Conservation (phyloP, 805 yeast genomes). For the Yamadazyma tumulicola region DNA sequence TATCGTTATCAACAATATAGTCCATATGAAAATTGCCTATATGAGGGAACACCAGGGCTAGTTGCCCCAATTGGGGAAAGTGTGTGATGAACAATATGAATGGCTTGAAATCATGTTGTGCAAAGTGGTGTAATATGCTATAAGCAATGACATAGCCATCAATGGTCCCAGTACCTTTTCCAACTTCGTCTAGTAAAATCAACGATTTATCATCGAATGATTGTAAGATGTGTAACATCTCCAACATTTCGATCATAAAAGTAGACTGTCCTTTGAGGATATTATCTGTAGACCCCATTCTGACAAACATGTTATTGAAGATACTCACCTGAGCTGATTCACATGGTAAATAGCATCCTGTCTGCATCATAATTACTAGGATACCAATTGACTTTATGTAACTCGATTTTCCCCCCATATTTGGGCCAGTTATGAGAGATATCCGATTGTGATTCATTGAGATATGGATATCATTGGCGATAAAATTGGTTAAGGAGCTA, state of each 20-base stretch:
- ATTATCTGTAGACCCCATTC: constrained; percentile 86
- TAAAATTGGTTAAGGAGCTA: constrained; percentile 51
- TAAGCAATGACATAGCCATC: constrained; percentile 86
- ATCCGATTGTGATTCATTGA: constrained; percentile 43
- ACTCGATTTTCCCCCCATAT: constrained; percentile 86
- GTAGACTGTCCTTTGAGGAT: constrained; percentile 75
- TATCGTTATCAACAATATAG: constrained; percentile 34
- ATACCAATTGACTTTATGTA: constrained; percentile 73
- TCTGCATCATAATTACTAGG: constrained; percentile 67
- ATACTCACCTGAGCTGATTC: constrained; percentile 56
- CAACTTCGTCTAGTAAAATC: constrained; percentile 71
- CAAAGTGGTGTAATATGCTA: constrained; percentile 61
- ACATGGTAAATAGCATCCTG: constrained; percentile 77
- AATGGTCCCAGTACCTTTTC: constrained; percentile 67
- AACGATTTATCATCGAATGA: constrained; percentile 54
- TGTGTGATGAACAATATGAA: constrained; percentile 81
- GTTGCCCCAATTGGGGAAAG: constrained; percentile 60
- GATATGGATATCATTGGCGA: constrained; percentile 64
- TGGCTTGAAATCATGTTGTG: constrained; percentile 37
- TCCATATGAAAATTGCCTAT: constrained; percentile 74
- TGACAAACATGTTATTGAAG: constrained; percentile 71
- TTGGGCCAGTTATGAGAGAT: constrained; percentile 76
- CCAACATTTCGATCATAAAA: constrained; percentile 73
- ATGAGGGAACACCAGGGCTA: constrained; percentile 37
- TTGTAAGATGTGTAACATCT: constrained; percentile 55